A percentile compares a stretch with the other conserved stretches of the same genome.
These are phyloP conservation scores for Beta lomatogona DNA, from an alignment of 179 eudicot genomes.

Conservation along the genomic window DNA sequence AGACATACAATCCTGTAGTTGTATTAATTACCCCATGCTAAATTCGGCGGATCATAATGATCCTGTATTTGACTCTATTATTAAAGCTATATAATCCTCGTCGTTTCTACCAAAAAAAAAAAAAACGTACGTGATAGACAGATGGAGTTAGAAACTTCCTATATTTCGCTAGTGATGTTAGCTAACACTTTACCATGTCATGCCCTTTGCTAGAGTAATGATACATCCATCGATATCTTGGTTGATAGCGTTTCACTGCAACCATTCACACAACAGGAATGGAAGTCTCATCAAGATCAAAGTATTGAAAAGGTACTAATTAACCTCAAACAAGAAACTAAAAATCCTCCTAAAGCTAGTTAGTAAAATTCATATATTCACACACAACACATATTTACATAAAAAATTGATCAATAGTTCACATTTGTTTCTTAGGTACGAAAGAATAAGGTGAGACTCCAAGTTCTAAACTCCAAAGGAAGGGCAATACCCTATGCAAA, in stretches of 20 bases:
- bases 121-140: too few species aligned
- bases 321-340: not conserved
- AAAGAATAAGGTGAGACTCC: constrained; percentile 40
- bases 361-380: not conserved
- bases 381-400: not conserved
- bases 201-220: constrained; percentile 34
- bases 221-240: constrained; percentile 46
- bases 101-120: too few species aligned
- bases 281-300: constrained; percentile 65
- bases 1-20: too few species aligned
- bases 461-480: constrained; percentile 38
- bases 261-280: constrained; percentile 65
- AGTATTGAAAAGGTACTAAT: constrained; percentile 53
- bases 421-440: constrained; percentile 19
- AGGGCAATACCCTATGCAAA: constrained; percentile 23
- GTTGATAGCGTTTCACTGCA: constrained; percentile 63
- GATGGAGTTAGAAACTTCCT: too few species aligned
- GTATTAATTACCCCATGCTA: too few species aligned
- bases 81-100: too few species aligned
- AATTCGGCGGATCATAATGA: too few species aligned
- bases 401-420: not conserved
- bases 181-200: not conserved
- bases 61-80: too few species aligned
- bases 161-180: too few species aligned
- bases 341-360: not conserved